Evolutionary conservation across 2,329 filamentous ascomycete species (phyloP).

Genomic region (Colletotrichum liriopes): DNA sequence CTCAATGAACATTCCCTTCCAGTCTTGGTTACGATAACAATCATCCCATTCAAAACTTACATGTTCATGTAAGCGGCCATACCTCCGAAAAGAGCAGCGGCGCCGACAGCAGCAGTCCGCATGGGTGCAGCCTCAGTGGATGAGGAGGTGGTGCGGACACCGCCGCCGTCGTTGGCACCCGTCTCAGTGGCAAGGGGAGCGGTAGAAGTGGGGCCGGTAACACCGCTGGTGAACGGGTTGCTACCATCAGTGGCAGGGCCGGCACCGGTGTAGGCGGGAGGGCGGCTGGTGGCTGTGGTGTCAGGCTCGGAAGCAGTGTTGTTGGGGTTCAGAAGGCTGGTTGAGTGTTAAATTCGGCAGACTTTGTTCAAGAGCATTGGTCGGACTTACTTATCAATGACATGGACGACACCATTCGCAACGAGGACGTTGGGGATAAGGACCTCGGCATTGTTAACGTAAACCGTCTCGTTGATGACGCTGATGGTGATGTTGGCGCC

Average conservation of each 20-base stretch:
- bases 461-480: constrained; percentile 62
- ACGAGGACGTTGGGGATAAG: constrained; percentile 64
- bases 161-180: constrained; percentile 36
- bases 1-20: neutral
- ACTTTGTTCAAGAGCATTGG: neutral
- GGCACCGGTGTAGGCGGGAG: constrained; percentile 69
- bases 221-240: constrained; percentile 70
- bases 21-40: too few species aligned
- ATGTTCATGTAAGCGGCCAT: constrained; percentile 53
- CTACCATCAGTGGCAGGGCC: constrained; percentile 60
- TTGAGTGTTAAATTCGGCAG: neutral
- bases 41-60: constrained; percentile 1
- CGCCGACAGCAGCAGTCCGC: constrained; percentile 58
- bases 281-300: constrained; percentile 59
- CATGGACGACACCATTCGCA: constrained; percentile 71
- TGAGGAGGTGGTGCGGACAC: constrained; percentile 51
- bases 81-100: constrained; percentile 63
- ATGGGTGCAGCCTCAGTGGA: constrained; percentile 50
- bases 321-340: constrained; percentile 70
- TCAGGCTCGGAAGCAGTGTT: constrained; percentile 62
- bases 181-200: constrained; percentile 52
- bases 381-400: constrained; percentile 68
- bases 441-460: constrained; percentile 66
- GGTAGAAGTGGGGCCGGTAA: constrained; percentile 61
- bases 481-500: constrained; percentile 47